Evolutionary conservation across 2,329 filamentous ascomycete genomes (phyloP).

Genomic region (Fusarium camptoceras): DNA sequence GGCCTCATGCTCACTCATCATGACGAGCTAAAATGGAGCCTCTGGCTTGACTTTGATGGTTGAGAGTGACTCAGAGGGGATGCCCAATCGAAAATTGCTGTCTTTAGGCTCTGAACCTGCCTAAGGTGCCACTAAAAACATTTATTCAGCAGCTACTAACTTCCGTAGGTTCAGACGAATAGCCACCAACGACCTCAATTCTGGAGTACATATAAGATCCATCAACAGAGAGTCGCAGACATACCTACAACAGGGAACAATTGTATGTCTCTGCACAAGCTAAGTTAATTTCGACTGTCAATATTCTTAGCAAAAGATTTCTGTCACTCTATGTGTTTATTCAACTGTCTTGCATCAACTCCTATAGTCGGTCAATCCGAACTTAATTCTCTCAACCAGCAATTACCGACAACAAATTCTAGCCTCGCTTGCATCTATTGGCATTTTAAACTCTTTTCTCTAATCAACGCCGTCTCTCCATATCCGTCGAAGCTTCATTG

Average conservation of each 20-base stretch:
- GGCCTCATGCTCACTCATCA: constrained; percentile 46
- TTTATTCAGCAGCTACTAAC: constrained; percentile 14
- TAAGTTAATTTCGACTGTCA: neutral
- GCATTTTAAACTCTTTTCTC: constrained; percentile 28
- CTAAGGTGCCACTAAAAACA: constrained; percentile 25
- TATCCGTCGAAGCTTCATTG: constrained; percentile 18
- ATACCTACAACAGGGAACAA: neutral
- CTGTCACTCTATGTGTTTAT: neutral
- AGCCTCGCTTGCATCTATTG: constrained; percentile 14
- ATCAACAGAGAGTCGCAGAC: neutral
- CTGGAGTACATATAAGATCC: neutral
- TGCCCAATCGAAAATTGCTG: constrained; percentile 27
- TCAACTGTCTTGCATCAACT: neutral
- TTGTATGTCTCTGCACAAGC: neutral
- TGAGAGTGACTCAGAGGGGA: constrained; percentile 41
- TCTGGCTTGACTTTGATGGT: constrained; percentile 33
- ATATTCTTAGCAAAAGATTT: neutral
- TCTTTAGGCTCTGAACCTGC: constrained; percentile 24
- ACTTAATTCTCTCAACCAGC: neutral
- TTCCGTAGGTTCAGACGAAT: neutral
- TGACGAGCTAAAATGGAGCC: constrained; percentile 42
- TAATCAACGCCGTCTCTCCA: constrained; percentile 20
- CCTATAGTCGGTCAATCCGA: neutral
- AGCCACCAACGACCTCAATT: neutral
- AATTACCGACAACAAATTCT: constrained; percentile 9